Evolutionary conservation across 441 rosid species (phyloP).

Genomic region (Gossypium lobatum): DNA sequence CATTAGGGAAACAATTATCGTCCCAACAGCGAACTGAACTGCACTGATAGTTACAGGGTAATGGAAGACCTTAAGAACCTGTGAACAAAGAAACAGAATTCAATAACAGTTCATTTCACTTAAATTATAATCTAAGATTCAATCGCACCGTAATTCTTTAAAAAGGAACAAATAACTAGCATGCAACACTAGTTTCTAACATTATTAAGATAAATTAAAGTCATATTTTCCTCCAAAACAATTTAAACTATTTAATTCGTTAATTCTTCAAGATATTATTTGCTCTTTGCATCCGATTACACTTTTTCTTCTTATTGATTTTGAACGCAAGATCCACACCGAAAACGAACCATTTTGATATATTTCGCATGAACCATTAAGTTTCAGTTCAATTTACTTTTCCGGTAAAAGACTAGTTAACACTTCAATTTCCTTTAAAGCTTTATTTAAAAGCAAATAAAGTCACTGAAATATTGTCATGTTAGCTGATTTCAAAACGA

Average conservation of each 20-base stretch:
- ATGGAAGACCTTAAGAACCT: slow-evolving; percentile 85
- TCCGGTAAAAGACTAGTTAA: neutral
- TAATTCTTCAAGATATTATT: neutral
- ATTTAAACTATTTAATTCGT: neutral
- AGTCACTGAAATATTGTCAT: neutral
- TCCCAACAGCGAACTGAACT: slow-evolving; percentile 79
- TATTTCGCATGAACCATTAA: neutral
- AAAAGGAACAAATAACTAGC: neutral
- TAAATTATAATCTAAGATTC: neutral
- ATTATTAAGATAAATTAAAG: neutral
- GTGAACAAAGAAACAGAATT: slow-evolving; percentile 18
- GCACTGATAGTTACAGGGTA: slow-evolving; percentile 66
- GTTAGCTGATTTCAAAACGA: neutral
- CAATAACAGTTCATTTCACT: neutral
- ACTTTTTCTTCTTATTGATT: neutral
- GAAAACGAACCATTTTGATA: neutral
- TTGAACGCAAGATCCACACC: too few species aligned
- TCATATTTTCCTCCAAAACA: neutral
- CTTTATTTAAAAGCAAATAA: neutral
- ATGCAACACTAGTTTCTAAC: neutral
- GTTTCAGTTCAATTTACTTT: neutral
- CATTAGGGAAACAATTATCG: slow-evolving; percentile 61
- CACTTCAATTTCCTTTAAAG: neutral
- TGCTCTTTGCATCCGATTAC: neutral
- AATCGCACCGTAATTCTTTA: neutral